A percentile compares a stretch with the other conserved stretches of the same genome.
Evolutionary conservation across 176 grass and related monocot species (phyloP).

Genomic region (bread wheat (Triticum aestivum)): DNA sequence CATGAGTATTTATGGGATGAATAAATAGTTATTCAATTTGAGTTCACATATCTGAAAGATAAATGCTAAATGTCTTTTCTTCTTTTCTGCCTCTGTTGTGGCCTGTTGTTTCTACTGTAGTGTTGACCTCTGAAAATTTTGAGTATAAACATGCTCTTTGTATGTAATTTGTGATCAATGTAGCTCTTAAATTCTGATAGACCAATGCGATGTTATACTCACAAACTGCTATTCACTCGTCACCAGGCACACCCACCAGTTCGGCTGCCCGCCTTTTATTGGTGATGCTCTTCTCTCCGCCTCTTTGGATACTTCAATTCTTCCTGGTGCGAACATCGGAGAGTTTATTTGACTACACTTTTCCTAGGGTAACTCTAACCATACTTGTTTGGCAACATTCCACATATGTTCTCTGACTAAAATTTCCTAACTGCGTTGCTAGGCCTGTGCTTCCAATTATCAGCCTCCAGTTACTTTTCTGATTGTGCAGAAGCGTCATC

Average conservation of each 20-base stretch:
- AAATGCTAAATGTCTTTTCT: neutral
- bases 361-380: neutral
- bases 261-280: too few relatives aligned
- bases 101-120: constrained; percentile 17
- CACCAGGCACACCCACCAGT: too few relatives aligned
- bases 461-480: neutral
- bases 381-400: neutral
- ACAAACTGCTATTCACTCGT: too few relatives aligned
- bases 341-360: too few relatives aligned
- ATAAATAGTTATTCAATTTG: neutral
- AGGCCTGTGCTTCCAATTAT: neutral
- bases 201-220: neutral
- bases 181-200: neutral
- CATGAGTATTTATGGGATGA: neutral
- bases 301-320: too few relatives aligned
- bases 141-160: constrained; percentile 1
- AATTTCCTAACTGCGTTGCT: neutral
- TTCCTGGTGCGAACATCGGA: too few relatives aligned
- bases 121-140: neutral
- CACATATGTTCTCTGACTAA: neutral
- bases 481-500: constrained; percentile 92
- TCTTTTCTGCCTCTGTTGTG: neutral
- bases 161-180: neutral
- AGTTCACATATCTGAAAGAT: constrained; percentile 14
- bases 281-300: too few relatives aligned